A percentile compares a stretch with the other conserved stretches of the same genome.
These are phyloP conservation scores for Symbiotaphrina buchneri DNA, from an alignment of 495 filamentous ascomycete genomes.

Conservation along the genomic window DNA sequence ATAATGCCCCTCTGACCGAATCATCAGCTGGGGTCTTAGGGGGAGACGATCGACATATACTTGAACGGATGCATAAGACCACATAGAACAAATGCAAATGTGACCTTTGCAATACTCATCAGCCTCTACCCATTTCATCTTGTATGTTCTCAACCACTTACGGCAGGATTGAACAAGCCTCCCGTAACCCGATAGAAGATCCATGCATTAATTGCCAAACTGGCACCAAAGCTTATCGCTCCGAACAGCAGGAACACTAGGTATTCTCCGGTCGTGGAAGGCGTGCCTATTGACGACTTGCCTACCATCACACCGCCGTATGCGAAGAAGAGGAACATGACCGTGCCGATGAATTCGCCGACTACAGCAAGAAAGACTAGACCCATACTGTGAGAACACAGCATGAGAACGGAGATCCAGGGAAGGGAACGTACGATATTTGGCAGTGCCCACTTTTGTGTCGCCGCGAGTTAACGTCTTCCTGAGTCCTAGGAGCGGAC, in stretches of 20 bases:
- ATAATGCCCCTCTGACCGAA: too few relatives aligned
- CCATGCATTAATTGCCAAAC: slow-evolving; percentile 63
- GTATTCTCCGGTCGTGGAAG: slow-evolving; percentile 9
- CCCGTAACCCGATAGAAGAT: slow-evolving; percentile 65
- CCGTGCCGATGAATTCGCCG: slow-evolving; percentile 62
- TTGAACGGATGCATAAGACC: slow-evolving; percentile 26
- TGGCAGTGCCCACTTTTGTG: too few relatives aligned
- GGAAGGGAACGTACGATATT: too few relatives aligned
- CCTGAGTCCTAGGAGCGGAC: too few relatives aligned
- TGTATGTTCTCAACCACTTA: slow-evolving; percentile 16
- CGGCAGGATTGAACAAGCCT: slow-evolving; percentile 65
- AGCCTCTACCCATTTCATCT: too few relatives aligned
- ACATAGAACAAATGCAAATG: slow-evolving; percentile 29
- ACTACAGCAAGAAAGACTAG: slow-evolving; percentile 37
- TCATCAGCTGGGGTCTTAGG: too few relatives aligned
- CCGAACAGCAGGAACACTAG: slow-evolving; percentile 39
- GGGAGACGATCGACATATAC: slow-evolving; percentile 18
- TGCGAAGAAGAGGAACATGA: slow-evolving; percentile 64
- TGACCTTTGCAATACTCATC: too few relatives aligned
- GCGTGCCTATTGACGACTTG: slow-evolving; percentile 20
- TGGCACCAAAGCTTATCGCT: slow-evolving; percentile 47
- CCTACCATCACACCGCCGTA: slow-evolving; percentile 58
- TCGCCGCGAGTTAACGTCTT: too few relatives aligned
- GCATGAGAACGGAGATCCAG: too few relatives aligned
- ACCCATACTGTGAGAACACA: too few relatives aligned